Base-by-base conservation (phyloP, 257 asterid genomes). In the Ligustrum vulgare region DNA sequence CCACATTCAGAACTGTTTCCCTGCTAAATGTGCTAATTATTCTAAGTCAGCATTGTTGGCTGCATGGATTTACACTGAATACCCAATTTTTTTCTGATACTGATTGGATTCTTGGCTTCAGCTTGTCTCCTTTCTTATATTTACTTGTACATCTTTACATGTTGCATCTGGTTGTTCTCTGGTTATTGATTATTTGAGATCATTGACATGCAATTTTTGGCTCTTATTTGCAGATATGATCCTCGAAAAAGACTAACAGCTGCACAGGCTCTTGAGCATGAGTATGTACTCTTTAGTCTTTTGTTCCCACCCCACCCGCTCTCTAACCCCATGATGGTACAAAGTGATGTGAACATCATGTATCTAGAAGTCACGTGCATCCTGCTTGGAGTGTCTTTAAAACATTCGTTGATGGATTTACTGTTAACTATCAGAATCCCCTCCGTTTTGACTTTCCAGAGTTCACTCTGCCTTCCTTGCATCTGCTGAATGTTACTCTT, bases 261-360 rank as follows among this genome's bases (percentile, higher is more conserved):
- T 7, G 82, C 91, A 51, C 96, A 94, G 83, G 99, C 99, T 77
- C 98, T 94, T 77, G 98, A 94, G 78, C 99, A 94, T 73, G 99
- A 92, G 99, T 94, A 92, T 76, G 94, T 72, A 70, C 71, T 49
- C 65, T 82, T 72, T 77, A 31, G 35, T 49, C 65, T 82, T 72
- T 77, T 31, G 35, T 72, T 64, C 58, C 51, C 69, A 66, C 63
- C 69, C 56, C 63, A 66, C 69, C 70, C 72, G 32, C 16, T 58
- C 74, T 65, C 7, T 23, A 22, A 6, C 2, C 66, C 67, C 13
- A 9, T 6, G 11, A 60, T 9, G 32, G 32, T 60, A 60, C 34
- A 60, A 60, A 60, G 34, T 60, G 67, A 22, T 23, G 16, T 22
- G 18, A 43, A 5, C 62, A n/a, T 51, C 10, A 6, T 18, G 23